Percentiles rank a stretch among this genome's conserved stretches.
These are phyloP conservation scores for Ammopiptanthus mongolicus DNA, from an alignment of 306 rosid genomes.

Conservation along the genomic window DNA sequence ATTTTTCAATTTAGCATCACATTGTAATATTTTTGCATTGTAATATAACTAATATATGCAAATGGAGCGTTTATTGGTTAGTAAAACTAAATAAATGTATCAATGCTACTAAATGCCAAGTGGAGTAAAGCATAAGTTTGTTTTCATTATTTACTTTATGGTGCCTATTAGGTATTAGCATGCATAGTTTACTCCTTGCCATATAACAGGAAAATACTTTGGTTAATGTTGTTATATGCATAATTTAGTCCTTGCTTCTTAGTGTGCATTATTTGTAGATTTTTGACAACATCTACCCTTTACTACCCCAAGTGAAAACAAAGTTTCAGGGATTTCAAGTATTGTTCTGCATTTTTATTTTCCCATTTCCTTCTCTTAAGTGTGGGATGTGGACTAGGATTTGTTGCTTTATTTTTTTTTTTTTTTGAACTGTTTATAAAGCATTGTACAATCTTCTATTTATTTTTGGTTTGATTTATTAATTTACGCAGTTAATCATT, in stretches of 20 bases:
- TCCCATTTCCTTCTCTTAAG: not conserved
- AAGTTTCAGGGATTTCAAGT: not conserved
- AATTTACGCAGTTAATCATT: constrained; percentile 10
- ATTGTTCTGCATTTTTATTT: not conserved
- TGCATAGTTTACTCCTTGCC: not conserved
- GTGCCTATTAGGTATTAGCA: not conserved
- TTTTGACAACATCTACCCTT: not conserved
- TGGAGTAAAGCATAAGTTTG: too few species aligned
- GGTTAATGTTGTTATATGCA: not conserved
- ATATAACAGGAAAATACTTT: too few species aligned
- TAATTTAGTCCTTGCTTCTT: not conserved
- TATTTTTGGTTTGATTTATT: not conserved
- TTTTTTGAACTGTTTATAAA: not conserved
- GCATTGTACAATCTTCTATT: not conserved
- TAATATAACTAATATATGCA: too few species aligned
- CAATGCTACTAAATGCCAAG: too few species aligned
- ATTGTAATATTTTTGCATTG: too few species aligned
- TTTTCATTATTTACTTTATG: not conserved
- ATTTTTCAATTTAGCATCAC: too few species aligned
- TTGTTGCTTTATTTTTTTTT: too few species aligned
- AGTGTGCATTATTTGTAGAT: not conserved
- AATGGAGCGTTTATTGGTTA: too few species aligned
- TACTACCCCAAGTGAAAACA: not conserved
- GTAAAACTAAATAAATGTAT: too few species aligned
- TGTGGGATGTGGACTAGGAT: not conserved